These are phyloP conservation scores for Amanita exitialis DNA, from an alignment of 768 basidiomycete species.

Conservation along the genomic window DNA sequence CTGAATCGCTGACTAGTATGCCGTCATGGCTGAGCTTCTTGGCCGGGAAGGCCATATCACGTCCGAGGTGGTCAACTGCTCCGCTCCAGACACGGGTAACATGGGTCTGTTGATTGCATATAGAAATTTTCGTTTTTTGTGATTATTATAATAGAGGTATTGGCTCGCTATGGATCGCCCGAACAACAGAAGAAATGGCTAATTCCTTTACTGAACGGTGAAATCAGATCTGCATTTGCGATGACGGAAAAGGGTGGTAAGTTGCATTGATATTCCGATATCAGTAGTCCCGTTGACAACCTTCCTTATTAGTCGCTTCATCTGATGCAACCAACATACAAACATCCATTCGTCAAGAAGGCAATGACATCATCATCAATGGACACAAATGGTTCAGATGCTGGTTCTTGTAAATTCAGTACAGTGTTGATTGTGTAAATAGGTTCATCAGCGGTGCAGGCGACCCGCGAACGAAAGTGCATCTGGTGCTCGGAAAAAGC, in stretches of 20 bases:
- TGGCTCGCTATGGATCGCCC: constrained; percentile 87
- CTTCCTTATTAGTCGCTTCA: constrained; percentile 55
- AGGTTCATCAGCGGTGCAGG: constrained; percentile 80
- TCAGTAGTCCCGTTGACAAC: background rate
- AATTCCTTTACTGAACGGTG: constrained; percentile 76
- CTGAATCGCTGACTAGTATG: constrained; percentile 49
- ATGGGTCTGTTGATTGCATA: constrained; percentile 56
- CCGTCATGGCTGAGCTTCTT: constrained; percentile 93
- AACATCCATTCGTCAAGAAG: constrained; percentile 76
- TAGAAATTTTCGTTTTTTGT: background rate
- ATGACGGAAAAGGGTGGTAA: constrained; percentile 94
- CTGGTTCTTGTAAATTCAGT: background rate
- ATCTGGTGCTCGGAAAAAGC: constrained; percentile 93
- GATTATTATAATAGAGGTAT: constrained; percentile 58
- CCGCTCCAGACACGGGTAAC: constrained; percentile 96
- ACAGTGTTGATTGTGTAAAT: background rate
- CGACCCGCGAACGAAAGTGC: constrained; percentile 80
- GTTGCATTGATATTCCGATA: constrained; percentile 7
- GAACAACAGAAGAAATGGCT: constrained; percentile 92
- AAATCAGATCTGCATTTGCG: constrained; percentile 89
- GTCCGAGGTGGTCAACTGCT: constrained; percentile 85
- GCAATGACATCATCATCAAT: constrained; percentile 84
- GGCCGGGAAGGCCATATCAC: constrained; percentile 77
- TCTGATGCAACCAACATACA: constrained; percentile 94
- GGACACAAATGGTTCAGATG: constrained; percentile 84